Percentiles rank a stretch among this genome's conserved stretches.
Conservation (phyloP, 2,329 filamentous ascomycete species). For the Fonsecaea erecta region DNA sequence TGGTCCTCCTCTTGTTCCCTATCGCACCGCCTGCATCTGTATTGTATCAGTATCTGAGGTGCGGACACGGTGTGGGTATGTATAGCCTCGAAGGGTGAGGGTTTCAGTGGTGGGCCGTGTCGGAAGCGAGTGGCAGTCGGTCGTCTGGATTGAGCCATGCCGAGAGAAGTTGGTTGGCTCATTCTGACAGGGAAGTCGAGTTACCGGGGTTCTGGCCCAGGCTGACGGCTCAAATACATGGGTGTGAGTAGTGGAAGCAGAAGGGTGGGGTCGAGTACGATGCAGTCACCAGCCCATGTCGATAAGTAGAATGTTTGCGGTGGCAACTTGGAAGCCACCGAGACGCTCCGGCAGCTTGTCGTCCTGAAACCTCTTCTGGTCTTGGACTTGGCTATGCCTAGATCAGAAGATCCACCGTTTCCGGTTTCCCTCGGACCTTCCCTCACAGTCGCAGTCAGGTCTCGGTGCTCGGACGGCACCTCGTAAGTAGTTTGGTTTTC, state of each 20-base stretch:
- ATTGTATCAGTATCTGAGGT: not conserved
- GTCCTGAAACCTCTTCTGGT: not conserved
- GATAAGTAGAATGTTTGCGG: not conserved
- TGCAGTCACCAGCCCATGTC: not conserved
- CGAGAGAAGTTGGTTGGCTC: not conserved
- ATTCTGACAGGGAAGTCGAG: not conserved
- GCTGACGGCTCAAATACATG: not conserved
- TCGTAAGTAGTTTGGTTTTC: not conserved
- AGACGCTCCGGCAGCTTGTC: not conserved
- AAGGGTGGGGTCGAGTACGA: not conserved
- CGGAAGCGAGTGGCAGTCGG: not conserved
- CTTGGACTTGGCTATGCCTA: not conserved
- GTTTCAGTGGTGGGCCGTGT: not conserved
- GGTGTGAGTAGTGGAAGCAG: not conserved
- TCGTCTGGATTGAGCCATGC: not conserved
- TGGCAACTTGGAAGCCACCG: not conserved
- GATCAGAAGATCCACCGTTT: not conserved
- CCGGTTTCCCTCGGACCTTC: not conserved
- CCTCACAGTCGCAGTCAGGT: not conserved
- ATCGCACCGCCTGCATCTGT: not conserved
- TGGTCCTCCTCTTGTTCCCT: not conserved
- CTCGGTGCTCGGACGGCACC: too few species aligned
- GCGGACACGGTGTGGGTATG: not conserved
- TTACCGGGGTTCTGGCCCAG: constrained; percentile 3
- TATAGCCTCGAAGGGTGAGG: not conserved